Evolutionary conservation across 139 green algal genomes (phyloP).

Genomic region (Picochlorum sp.): DNA sequence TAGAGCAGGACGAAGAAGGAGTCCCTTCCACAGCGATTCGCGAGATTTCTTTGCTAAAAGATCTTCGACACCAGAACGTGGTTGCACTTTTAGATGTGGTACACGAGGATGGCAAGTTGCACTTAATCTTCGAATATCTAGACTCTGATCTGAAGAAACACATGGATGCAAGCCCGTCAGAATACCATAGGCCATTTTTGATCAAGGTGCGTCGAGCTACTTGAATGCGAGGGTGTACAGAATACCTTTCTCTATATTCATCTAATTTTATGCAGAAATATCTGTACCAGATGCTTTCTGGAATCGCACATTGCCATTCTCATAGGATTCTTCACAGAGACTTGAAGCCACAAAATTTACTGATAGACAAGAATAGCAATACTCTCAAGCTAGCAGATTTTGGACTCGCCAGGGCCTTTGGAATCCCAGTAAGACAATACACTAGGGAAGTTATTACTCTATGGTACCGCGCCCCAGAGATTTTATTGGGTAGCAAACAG

Average conservation of each 20-base stretch:
- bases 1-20: slow-evolving; percentile 74
- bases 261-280: slow-evolving; percentile 43
- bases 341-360: slow-evolving; percentile 95
- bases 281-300: slow-evolving; percentile 91
- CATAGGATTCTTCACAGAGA: slow-evolving; percentile 89
- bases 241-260: slow-evolving; percentile 27
- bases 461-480: slow-evolving; percentile 96
- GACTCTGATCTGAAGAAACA: slow-evolving; percentile 97
- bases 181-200: slow-evolving; percentile 39
- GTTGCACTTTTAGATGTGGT: slow-evolving; percentile 77
- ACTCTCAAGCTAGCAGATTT: slow-evolving; percentile 97
- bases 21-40: slow-evolving; percentile 72
- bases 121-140: slow-evolving; percentile 97
- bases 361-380: slow-evolving; percentile 78
- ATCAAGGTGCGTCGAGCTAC: slow-evolving; percentile 55
- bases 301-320: slow-evolving; percentile 86
- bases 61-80: slow-evolving; percentile 79
- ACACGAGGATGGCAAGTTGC: slow-evolving; percentile 77
- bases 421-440: slow-evolving; percentile 89
- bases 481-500: slow-evolving; percentile 87
- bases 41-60: slow-evolving; percentile 74
- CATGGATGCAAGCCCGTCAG: slow-evolving; percentile 69
- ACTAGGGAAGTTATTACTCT: slow-evolving; percentile 97
- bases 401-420: slow-evolving; percentile 89
- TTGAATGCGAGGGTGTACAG: slow-evolving; percentile 22